Evolutionary conservation across 768 basidiomycete species (phyloP), one percentile per base, ranked within the genome.

Genomic region (Boletus subparvulus): DNA sequence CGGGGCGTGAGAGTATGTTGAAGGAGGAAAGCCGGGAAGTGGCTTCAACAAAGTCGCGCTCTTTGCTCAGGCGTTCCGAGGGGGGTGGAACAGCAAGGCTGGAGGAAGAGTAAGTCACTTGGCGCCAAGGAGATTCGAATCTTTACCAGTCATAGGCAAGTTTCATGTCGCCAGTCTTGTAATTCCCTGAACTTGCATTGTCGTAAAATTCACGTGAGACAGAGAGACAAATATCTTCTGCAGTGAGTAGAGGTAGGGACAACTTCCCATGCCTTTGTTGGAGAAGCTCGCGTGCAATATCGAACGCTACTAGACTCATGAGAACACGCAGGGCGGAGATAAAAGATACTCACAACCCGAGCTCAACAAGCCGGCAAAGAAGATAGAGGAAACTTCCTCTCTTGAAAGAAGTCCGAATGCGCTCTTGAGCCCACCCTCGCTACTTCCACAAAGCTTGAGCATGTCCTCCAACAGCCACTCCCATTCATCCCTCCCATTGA

Each of bases 1-100:
- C 88, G 10, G 86, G 83, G 6, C 84, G 79, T 24, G 92, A 86
- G 69, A 79, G 78, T 57, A 96, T 80, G 55, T 92, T 90, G 79
- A 92, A 99, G 4, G 96, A 93, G n/a, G 88, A 85, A 12, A 99
- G 86, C 3, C 92, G 87, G 26, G 94, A 96, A 1, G 97, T 99
- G 2, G 97, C 97, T 75, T 98, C 95, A 59, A 99, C 97, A 72
- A 98, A 99, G 52, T 93, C 89, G 54, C 86, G 88, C 69, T 98
- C 93, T 56, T 75, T 77, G 14, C 71, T 62, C 52, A 95, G 78
- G 0, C 76, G 77, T 17, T 84, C 81, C 0, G 93, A 87, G 5
- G 77, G 72, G 7, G 76, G 77, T 1, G 90, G 85, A 13, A 98
- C 90, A 48, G 86, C 78, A 52, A 98, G 78, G 65, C 96, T 98